phyloP scores from a whole-genome alignment of 2,329 filamentous ascomycete genomes.

The Ophiostoma piceae region DNA sequence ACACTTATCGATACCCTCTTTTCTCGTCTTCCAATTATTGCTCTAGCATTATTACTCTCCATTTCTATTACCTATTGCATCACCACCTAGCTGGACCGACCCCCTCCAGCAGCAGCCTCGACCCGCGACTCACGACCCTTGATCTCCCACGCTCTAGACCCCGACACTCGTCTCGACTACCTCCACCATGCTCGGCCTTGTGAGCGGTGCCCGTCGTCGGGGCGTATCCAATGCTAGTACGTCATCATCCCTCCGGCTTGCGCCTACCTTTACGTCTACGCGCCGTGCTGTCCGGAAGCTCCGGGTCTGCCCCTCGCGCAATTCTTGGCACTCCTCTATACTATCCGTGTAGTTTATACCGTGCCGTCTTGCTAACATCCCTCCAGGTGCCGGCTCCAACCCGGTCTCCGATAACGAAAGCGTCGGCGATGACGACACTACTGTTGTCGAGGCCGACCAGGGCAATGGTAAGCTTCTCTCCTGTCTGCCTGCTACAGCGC shows the following conservation, averaged over 20 bases:
- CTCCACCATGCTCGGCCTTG: slow-evolving; percentile 11
- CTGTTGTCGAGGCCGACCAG: slow-evolving; percentile 83
- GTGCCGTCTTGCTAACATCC: slow-evolving; percentile 18
- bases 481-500: not conserved
- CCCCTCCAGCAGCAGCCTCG: not conserved
- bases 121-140: not conserved
- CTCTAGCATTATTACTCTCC: not conserved
- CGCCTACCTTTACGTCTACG: too few species aligned
- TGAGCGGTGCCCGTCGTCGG: slow-evolving; percentile 5
- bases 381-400: slow-evolving; percentile 24
- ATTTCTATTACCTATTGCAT: not conserved
- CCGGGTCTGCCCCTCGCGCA: not conserved
- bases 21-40: not conserved
- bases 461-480: slow-evolving; percentile 67
- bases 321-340: not conserved
- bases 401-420: slow-evolving; percentile 54
- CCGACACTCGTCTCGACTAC: not conserved
- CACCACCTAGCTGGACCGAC: not conserved
- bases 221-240: slow-evolving; percentile 9
- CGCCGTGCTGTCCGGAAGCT: not conserved
- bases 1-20: not conserved
- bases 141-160: not conserved
- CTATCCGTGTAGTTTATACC: not conserved
- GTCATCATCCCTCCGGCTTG: not conserved
- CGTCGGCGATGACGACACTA: slow-evolving; percentile 64